phyloP scores from a whole-genome alignment of 805 yeast species.

The Brettanomyces sp. region DNA sequence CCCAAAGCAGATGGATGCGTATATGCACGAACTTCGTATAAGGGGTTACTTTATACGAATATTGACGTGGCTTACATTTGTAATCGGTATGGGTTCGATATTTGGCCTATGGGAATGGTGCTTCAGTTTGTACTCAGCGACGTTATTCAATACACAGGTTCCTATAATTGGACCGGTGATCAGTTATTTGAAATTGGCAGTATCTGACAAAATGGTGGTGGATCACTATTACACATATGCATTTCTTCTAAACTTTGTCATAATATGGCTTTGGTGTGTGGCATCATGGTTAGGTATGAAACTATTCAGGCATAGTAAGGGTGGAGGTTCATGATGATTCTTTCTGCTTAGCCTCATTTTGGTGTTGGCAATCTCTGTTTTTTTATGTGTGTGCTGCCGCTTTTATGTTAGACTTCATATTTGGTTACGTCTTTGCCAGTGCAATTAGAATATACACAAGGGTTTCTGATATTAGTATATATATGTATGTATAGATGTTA shows the following conservation, averaged over 20 bases:
- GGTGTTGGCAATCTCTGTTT: too few species aligned
- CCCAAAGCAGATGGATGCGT: conserved; percentile 2
- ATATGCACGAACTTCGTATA: conserved; percentile 8
- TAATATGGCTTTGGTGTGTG: conserved; percentile 60
- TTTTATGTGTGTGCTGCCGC: too few species aligned
- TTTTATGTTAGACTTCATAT: too few species aligned
- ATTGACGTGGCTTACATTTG: conserved; percentile 18
- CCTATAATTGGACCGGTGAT: neutral
- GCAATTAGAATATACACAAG: too few species aligned
- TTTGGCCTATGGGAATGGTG: conserved; percentile 25
- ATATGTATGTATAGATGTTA: neutral
- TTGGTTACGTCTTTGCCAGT: too few species aligned
- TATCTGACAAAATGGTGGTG: conserved; percentile 9
- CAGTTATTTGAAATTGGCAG: neutral
- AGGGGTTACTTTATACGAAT: conserved; percentile 20
- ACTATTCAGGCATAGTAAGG: conserved; percentile 70
- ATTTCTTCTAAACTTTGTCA: conserved; percentile 23
- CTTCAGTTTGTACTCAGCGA: conserved; percentile 2
- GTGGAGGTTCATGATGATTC: conserved; percentile 29
- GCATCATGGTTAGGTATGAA: conserved; percentile 76
- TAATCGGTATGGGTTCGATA: conserved; percentile 20
- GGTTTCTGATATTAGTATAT: neutral
- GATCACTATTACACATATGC: conserved; percentile 23
- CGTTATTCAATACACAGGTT: neutral
- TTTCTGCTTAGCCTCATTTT: too few species aligned